phyloP scores from a whole-genome alignment of 495 filamentous ascomycete species.

The Hypoxylon intermedium region DNA sequence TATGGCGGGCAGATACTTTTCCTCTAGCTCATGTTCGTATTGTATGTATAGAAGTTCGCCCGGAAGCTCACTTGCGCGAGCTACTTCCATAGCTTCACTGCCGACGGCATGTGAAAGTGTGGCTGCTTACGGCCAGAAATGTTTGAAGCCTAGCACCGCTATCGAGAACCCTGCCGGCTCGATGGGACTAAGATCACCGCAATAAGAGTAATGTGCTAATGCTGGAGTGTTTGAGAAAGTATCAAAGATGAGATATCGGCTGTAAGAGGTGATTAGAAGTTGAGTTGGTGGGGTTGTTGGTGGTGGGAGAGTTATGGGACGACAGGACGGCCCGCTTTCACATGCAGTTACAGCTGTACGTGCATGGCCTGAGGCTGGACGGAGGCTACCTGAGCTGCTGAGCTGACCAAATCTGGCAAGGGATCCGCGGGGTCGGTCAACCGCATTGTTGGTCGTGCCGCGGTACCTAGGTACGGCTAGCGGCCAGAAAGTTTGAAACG shows the following conservation, averaged over 20 bases:
- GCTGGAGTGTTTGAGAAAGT: too few species aligned
- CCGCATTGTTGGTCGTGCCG: not conserved
- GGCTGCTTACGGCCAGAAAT: not conserved
- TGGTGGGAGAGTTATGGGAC: slow-evolving; percentile 24
- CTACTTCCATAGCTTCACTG: slow-evolving; percentile 34
- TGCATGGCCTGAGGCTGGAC: not conserved
- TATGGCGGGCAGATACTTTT: slow-evolving; percentile 83
- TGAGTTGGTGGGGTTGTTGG: slow-evolving; percentile 7
- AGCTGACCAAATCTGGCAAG: slow-evolving; percentile 13
- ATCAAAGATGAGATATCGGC: too few species aligned
- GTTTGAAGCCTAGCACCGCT: slow-evolving; percentile 1
- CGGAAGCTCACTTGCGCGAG: slow-evolving; percentile 44
- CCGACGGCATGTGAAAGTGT: slow-evolving; percentile 4
- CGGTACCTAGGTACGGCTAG: not conserved
- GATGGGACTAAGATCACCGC: too few species aligned
- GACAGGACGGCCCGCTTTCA: slow-evolving; percentile 36
- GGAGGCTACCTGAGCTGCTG: slow-evolving; percentile 7
- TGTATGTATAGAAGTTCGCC: slow-evolving; percentile 77
- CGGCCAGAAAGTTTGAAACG: slow-evolving; percentile 7
- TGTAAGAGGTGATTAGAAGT: not conserved
- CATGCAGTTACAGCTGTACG: slow-evolving; percentile 23
- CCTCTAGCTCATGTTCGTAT: slow-evolving; percentile 80
- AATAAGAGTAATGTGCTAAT: too few species aligned
- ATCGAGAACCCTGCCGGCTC: not conserved
- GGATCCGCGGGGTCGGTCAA: slow-evolving; percentile 13